phyloP scores from a whole-genome alignment of 192 early-diverging fungal genomes.

The Podila verticillata region DNA sequence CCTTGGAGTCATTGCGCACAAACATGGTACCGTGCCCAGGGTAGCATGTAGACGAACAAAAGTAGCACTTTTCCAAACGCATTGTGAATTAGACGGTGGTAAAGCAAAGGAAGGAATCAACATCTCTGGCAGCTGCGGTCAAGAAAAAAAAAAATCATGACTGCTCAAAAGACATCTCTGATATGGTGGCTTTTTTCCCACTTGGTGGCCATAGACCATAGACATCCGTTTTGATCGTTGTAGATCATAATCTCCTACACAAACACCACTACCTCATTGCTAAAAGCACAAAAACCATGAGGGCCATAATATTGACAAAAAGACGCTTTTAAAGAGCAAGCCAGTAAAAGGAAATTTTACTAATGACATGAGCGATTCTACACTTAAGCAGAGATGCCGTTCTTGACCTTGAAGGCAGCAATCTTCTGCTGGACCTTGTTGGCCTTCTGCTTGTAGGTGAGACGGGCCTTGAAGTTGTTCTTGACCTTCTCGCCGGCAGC shows the following conservation, averaged over 20 bases:
- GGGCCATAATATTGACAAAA: no score
- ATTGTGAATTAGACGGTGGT: conserved; percentile 59
- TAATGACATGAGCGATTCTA: conserved; percentile 16
- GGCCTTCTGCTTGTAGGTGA: conserved; percentile 93
- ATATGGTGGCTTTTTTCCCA: no score
- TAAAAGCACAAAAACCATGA: no score
- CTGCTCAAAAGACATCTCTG: no score
- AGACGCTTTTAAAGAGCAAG: no score
- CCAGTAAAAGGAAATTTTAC: conserved; percentile 5
- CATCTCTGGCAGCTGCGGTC: no score
- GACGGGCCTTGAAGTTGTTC: conserved; percentile 66
- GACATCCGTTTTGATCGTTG: no score
- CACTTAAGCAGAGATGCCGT: conserved; percentile 53
- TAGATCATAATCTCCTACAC: no score
- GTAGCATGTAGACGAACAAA: conserved; percentile 96
- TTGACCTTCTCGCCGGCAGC: conserved; percentile 80
- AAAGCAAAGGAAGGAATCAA: neutral
- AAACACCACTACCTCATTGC: no score
- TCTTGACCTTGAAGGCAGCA: conserved; percentile 71
- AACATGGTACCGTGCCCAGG: conserved; percentile 99
- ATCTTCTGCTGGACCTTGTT: conserved; percentile 94
- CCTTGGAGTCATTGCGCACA: conserved; percentile 98
- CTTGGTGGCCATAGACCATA: no score
- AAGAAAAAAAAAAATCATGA: no score
- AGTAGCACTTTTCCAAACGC: conserved; percentile 99